These are phyloP conservation scores for Aphanomyces astaci DNA, from an alignment of 352 stramenopile genomes.

Conservation along the genomic window DNA sequence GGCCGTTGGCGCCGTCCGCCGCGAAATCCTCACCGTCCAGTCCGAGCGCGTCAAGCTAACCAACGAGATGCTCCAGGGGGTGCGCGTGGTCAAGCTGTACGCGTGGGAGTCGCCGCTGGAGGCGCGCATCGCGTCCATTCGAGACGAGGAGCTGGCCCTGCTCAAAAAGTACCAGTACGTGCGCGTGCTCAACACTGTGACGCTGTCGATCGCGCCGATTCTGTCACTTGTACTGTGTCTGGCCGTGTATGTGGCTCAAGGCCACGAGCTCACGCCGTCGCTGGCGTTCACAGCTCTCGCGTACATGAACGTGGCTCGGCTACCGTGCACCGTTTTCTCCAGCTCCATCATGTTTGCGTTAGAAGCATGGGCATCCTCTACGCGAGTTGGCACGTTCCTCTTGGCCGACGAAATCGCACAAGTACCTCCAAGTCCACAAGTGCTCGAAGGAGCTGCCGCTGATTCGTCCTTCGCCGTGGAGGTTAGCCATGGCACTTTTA, in stretches of 20 bases:
- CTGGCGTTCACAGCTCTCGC: slow-evolving; percentile 48
- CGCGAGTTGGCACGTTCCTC: slow-evolving; percentile 31
- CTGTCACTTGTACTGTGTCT: slow-evolving; percentile 42
- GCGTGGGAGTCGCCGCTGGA: slow-evolving; percentile 62
- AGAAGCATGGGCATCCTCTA: slow-evolving; percentile 36
- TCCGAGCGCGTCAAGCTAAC: slow-evolving; percentile 86
- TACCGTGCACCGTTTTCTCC: slow-evolving; percentile 47
- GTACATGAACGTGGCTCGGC: slow-evolving; percentile 45
- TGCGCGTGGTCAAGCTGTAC: slow-evolving; percentile 75
- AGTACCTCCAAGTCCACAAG: neutral
- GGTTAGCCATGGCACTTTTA: slow-evolving; percentile 30
- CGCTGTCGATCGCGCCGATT: slow-evolving; percentile 45
- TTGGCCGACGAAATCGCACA: slow-evolving; percentile 33
- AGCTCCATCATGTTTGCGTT: slow-evolving; percentile 42
- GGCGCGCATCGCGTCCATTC: slow-evolving; percentile 39
- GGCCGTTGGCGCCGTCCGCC: slow-evolving; percentile 23
- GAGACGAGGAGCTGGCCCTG: slow-evolving; percentile 37
- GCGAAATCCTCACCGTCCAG: slow-evolving; percentile 35
- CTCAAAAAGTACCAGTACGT: slow-evolving; percentile 50
- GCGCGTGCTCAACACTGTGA: slow-evolving; percentile 52
- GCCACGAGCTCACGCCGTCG: slow-evolving; percentile 48
- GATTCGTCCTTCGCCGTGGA: slow-evolving; percentile 17
- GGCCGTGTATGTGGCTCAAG: slow-evolving; percentile 43
- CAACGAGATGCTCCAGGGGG: slow-evolving; percentile 89
- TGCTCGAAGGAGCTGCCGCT: neutral